Percentiles rank a stretch among this genome's conserved stretches.
phyloP scores from a whole-genome alignment of 768 basidiomycete genomes.

The Inosperma sp. region DNA sequence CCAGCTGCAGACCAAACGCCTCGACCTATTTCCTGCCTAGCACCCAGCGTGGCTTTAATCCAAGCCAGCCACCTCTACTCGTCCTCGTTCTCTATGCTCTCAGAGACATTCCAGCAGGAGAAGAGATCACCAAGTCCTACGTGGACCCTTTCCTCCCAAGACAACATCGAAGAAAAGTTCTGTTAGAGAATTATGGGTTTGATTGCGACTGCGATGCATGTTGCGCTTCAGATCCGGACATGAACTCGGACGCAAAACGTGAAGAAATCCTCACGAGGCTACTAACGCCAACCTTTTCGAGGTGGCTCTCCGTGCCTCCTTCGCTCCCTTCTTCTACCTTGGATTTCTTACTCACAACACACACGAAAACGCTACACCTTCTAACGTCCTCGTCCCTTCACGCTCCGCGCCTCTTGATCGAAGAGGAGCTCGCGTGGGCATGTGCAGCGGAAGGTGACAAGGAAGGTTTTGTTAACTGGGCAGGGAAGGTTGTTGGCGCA shows the following conservation, averaged over 20 bases:
- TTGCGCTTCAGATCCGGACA: conserved; percentile 18
- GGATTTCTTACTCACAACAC: conserved; percentile 37
- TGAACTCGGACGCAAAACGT: conserved; percentile 32
- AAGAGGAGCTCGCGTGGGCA: conserved; percentile 41
- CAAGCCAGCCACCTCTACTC: no score
- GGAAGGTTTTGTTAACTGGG: conserved; percentile 34
- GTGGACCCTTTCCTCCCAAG: conserved; percentile 37
- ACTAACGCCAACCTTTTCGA: conserved; percentile 34
- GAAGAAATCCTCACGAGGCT: conserved; percentile 30
- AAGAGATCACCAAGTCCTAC: conserved; percentile 46
- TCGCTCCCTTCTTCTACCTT: conserved; percentile 37
- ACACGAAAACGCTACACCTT: conserved; percentile 34
- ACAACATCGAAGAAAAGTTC: conserved; percentile 29
- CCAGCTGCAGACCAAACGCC: conserved; percentile 43
- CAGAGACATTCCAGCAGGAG: conserved; percentile 33
- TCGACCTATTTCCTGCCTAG: conserved; percentile 39
- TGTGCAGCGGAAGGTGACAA: conserved; percentile 40
- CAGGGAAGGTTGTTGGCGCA: conserved; percentile 23
- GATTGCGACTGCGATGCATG: conserved; percentile 39
- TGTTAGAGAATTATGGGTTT: conserved; percentile 39
- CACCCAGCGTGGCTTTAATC: no score
- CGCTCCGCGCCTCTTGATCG: no score
- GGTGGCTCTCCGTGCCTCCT: no score
- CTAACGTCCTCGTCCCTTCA: conserved; percentile 38
- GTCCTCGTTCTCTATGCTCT: conserved; percentile 39